Conservation (phyloP, 2,329 filamentous ascomycete genomes). For the Zasmidium cellare region DNA sequence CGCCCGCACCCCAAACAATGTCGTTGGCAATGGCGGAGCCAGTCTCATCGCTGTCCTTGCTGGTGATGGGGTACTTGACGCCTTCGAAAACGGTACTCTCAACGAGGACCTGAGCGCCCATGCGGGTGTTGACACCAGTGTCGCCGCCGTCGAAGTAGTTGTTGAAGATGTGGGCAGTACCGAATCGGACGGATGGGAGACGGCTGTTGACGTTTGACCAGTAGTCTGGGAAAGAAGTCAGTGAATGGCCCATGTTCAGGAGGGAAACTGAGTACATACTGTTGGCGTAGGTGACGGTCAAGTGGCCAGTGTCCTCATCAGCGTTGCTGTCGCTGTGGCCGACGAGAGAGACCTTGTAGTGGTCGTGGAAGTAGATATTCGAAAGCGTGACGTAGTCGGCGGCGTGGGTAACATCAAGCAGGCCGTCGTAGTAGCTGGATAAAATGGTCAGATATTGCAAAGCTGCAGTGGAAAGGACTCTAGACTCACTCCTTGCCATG, state of each 20-base stretch:
- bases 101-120: constrained; percentile 45
- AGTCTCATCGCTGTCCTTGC: constrained; percentile 30
- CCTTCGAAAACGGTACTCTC: constrained; percentile 42
- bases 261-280: constrained; percentile 32
- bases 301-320: constrained; percentile 60
- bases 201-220: constrained; percentile 66
- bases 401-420: constrained; percentile 65
- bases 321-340: constrained; percentile 62
- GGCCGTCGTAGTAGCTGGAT: constrained; percentile 65
- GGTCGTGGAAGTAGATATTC: constrained; percentile 53
- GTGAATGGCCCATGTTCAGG: no score
- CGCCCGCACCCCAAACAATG: constrained; percentile 40
- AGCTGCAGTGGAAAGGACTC: not conserved
- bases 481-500: constrained; percentile 55
- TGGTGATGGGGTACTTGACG: constrained; percentile 38
- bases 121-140: constrained; percentile 43
- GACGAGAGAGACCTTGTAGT: constrained; percentile 63
- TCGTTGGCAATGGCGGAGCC: constrained; percentile 41
- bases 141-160: constrained; percentile 46
- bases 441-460: not conserved
- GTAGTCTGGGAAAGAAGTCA: constrained; percentile 44
- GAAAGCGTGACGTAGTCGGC: constrained; percentile 61
- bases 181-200: constrained; percentile 64
- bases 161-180: constrained; percentile 64
- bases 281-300: constrained; percentile 66